Conservation (phyloP, 2,329 filamentous ascomycete species). For the Hymenoscyphus scutula region DNA sequence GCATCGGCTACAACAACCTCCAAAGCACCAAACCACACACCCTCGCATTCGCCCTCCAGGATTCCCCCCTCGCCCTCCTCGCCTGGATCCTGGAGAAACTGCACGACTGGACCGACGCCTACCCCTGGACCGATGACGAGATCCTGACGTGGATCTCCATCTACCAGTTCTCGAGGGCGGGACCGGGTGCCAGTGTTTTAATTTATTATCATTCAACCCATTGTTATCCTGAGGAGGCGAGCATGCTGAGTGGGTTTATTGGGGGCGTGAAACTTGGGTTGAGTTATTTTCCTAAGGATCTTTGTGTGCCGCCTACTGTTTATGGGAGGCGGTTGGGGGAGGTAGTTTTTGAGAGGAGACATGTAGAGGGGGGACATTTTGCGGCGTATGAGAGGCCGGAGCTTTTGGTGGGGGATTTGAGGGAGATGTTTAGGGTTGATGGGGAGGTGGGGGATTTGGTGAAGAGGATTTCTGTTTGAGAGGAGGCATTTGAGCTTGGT, state of each 20-base stretch:
- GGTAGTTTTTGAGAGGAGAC: constrained; percentile 52
- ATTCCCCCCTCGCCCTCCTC: constrained; percentile 67
- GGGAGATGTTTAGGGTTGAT: constrained; percentile 53
- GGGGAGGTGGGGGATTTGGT: constrained; percentile 42
- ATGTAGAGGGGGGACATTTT: constrained; percentile 47
- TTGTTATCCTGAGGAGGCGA: constrained; percentile 3
- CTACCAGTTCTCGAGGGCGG: constrained; percentile 69
- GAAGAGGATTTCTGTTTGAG: constrained; percentile 5
- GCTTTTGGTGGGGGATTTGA: constrained; percentile 49
- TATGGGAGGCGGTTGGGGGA: constrained; percentile 57
- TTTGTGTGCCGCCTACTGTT: constrained; percentile 50
- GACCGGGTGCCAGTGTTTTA: constrained; percentile 61
- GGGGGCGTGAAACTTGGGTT: constrained; percentile 49
- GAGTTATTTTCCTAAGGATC: constrained; percentile 56
- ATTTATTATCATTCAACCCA: constrained; percentile 71
- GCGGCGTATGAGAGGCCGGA: constrained; percentile 57
- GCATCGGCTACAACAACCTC: constrained; percentile 25
- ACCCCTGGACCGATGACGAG: constrained; percentile 74
- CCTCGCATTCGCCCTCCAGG: constrained; percentile 64
- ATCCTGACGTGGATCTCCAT: constrained; percentile 72
- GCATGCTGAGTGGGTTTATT: constrained; percentile 11
- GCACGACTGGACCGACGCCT: constrained; percentile 70
- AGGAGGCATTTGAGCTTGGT: neutral
- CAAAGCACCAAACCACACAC: constrained; percentile 70
- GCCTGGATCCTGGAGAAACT: constrained; percentile 83